Conservation (phyloP, 495 filamentous ascomycete genomes). For the Talaromyces stipitatus region DNA sequence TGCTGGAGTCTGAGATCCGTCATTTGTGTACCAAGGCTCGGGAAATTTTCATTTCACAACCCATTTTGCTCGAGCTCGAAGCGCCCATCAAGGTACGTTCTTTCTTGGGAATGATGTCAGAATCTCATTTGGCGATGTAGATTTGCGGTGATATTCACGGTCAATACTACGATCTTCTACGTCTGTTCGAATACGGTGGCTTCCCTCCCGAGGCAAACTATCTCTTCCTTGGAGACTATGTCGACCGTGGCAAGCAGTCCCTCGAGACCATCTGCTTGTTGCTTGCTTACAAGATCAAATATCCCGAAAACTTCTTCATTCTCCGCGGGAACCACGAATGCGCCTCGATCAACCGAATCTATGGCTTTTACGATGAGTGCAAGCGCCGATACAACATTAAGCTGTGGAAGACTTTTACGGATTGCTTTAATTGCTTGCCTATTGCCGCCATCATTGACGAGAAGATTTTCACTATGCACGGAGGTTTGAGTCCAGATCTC, state of each 20-base stretch:
- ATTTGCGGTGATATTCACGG: conserved; percentile 99
- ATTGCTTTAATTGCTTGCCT: conserved; percentile 99
- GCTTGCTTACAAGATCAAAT: conserved; percentile 99
- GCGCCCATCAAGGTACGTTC: conserved; percentile 91
- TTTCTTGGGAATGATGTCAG: background rate
- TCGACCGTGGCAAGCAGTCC: conserved; percentile 98
- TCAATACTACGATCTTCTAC: conserved; percentile 97
- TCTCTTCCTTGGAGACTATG: conserved; percentile 98
- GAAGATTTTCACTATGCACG: conserved; percentile 99
- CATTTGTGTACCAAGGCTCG: conserved; percentile 97
- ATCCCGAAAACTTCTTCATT: conserved; percentile 99
- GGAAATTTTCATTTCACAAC: conserved; percentile 99
- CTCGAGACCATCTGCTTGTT: conserved; percentile 98
- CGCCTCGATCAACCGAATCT: conserved; percentile 99
- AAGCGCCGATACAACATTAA: conserved; percentile 99
- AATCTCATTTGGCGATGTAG: conserved; percentile 34
- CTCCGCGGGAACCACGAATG: conserved; percentile 98
- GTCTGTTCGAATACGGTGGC: conserved; percentile 96
- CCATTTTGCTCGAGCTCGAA: conserved; percentile 93
- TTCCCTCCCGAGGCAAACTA: conserved; percentile 99
- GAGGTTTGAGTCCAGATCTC: conserved; percentile 90
- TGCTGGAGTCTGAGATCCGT: conserved; percentile 93
- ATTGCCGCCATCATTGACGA: conserved; percentile 99
- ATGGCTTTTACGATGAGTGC: conserved; percentile 99
- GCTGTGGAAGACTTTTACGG: conserved; percentile 99